Conservation (phyloP, 768 basidiomycete species). For the Tylopilus subfusipes region DNA sequence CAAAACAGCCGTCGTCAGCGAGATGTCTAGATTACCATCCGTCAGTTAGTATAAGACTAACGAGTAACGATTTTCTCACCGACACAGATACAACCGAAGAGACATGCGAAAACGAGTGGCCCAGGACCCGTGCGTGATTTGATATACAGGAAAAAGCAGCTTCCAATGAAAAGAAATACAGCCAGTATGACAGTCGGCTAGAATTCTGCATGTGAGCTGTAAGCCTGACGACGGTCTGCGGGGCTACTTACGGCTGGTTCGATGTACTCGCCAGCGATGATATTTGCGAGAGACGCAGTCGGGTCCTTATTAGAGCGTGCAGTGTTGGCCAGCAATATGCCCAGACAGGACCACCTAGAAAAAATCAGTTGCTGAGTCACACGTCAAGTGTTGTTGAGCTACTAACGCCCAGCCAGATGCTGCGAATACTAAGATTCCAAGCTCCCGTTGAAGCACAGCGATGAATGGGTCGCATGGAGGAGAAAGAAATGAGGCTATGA, state of each 20-base stretch:
- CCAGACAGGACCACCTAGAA: slow-evolving; percentile 65
- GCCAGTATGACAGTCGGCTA: slow-evolving; percentile 58
- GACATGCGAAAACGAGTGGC: slow-evolving; percentile 52
- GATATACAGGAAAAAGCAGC: slow-evolving; percentile 53
- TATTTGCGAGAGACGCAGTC: slow-evolving; percentile 35
- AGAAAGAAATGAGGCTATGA: slow-evolving; percentile 56
- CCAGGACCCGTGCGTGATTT: slow-evolving; percentile 60
- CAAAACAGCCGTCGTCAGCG: slow-evolving; percentile 52
- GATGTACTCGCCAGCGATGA: slow-evolving; percentile 52
- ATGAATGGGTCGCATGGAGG: slow-evolving; percentile 68
- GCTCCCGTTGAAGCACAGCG: slow-evolving; percentile 63
- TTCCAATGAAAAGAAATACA: slow-evolving; percentile 63
- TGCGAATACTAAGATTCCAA: slow-evolving; percentile 49
- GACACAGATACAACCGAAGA: slow-evolving; percentile 59
- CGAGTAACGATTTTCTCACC: slow-evolving; percentile 35
- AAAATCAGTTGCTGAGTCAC: neutral
- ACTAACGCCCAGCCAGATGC: slow-evolving; percentile 59
- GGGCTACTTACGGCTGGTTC: slow-evolving; percentile 40
- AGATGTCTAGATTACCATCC: slow-evolving; percentile 44
- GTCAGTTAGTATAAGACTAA: neutral
- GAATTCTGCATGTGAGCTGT: neutral
- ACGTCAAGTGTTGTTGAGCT: neutral
- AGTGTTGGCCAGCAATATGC: slow-evolving; percentile 57
- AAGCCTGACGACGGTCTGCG: neutral
- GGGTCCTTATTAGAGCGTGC: slow-evolving; percentile 45